Percentiles rank a stretch among this genome's conserved stretches.
phyloP scores from a whole-genome alignment of 768 basidiomycete genomes.

The Tulasnella sp. region DNA sequence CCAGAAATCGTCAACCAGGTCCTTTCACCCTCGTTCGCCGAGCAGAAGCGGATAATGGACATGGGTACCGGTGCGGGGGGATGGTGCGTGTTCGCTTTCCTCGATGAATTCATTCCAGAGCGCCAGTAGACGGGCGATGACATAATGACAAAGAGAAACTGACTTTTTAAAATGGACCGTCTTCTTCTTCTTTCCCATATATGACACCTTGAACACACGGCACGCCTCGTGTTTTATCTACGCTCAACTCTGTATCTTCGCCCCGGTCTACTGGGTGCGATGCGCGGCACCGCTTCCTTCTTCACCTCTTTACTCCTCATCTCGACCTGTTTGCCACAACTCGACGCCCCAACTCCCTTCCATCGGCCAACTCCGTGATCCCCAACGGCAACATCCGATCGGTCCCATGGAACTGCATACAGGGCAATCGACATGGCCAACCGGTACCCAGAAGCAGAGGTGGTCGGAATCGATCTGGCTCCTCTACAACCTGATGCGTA shows the following conservation, averaged over 20 bases:
- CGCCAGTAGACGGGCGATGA: neutral
- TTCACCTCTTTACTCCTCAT: neutral
- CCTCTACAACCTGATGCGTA: constrained; percentile 11
- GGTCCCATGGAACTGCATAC: neutral
- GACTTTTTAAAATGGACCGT: neutral
- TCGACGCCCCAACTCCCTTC: neutral
- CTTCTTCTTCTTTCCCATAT: constrained; percentile 6
- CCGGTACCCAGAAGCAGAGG: constrained; percentile 2
- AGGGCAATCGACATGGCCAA: constrained; percentile 25
- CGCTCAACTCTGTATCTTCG: neutral
- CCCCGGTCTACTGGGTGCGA: neutral
- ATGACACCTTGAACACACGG: neutral
- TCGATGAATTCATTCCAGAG: neutral
- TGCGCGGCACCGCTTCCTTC: neutral
- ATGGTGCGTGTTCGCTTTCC: constrained; percentile 12
- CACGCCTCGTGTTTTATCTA: neutral
- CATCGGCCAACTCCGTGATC: neutral
- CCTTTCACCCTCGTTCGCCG: neutral
- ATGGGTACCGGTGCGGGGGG: constrained; percentile 19
- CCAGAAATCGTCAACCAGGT: neutral
- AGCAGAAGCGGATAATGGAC: constrained; percentile 21
- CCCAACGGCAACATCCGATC: too few species aligned
- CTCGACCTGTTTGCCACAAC: too few species aligned
- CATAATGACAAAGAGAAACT: constrained; percentile 3
- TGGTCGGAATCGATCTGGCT: constrained; percentile 23